Conservation (phyloP, 306 rosid genomes). For the Oemleria cerasiformis region DNA sequence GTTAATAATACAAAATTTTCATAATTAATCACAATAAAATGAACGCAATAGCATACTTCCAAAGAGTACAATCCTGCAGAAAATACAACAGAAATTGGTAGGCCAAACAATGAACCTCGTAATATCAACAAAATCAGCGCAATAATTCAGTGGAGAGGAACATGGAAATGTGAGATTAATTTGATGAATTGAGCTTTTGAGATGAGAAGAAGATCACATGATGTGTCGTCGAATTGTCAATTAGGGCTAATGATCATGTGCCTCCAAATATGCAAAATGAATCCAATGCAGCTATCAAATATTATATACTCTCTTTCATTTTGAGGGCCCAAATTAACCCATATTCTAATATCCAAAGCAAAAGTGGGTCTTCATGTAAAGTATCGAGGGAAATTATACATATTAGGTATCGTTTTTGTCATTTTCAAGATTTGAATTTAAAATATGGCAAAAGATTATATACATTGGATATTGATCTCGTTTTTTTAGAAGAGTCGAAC, state of each 20-base stretch:
- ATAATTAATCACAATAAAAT: background rate
- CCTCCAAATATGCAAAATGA: background rate
- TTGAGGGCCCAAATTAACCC: constrained; percentile 9
- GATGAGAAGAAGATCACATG: constrained; percentile 43
- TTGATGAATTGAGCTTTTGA: constrained; percentile 12
- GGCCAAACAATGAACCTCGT: constrained; percentile 4
- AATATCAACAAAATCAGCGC: constrained; percentile 25
- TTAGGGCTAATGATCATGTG: constrained; percentile 25
- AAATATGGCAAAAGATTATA: no score
- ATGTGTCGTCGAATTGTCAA: constrained; percentile 46
- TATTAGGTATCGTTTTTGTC: no score
- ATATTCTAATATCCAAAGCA: background rate
- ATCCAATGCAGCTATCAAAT: background rate
- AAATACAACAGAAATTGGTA: constrained; percentile 3
- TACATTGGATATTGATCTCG: no score
- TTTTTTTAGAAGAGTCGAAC: no score
- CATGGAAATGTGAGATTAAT: constrained; percentile 18
- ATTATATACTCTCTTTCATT: background rate
- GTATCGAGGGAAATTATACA: no score
- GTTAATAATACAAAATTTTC: background rate
- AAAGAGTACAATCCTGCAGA: constrained; percentile 7
- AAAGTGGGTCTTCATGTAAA: background rate
- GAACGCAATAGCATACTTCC: constrained; percentile 6
- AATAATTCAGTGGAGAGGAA: constrained; percentile 24
- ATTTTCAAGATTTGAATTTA: no score